Evolutionary conservation across 2,329 filamentous ascomycete species (phyloP), one percentile per base, ranked within the genome.

Genomic region (Monosporascus sp.): DNA sequence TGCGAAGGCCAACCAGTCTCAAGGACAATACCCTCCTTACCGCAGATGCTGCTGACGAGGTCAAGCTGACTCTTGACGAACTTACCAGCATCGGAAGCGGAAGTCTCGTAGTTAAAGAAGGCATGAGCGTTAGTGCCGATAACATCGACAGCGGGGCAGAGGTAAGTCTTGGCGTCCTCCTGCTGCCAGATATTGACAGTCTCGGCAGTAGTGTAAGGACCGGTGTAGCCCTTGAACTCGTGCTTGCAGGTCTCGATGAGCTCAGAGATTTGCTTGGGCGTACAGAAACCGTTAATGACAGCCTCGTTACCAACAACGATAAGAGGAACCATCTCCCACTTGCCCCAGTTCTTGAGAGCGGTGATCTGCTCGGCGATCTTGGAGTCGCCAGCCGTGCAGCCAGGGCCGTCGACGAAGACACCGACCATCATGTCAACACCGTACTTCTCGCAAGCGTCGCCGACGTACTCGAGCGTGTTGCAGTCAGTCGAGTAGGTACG

Each of bases 401-500:
- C 78, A 54, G 82, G 77, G 60, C 73, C 75, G 73, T 87, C 85
- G 71, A 97, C 87, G 78, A 87, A 96, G 76, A 97, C 81, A 71
- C 93, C 93, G 56, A 95, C 75, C 71, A 97, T 93, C 72, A 97
- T 77, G 71, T 87, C 86, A 56, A 97, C 68, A 56, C 87, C 86
- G 71, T 86, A 68, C 63, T 81, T 71, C 65, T 80, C 72, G 74
- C 81, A 85, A 55, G 89, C 88, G 44, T 74, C 72, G 59, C 89
- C 89, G 54, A 97, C 86, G 72, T 82, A 86, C 68, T 85, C 74
- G 56, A 96, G 87, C 52, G 87, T 87, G 73, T 82, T 79, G 80
- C 93, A 97, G 81, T 97, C 92, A 62, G 91, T 92, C 60, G 87
- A 90, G 84, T 97, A 97, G 69, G 94, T 78, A 71, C 93, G 92